Evolutionary conservation across 1,284 basidiomycete genomes (phyloP), one percentile per base, ranked within the genome.

Genomic region (Rhodotorula sp.): DNA sequence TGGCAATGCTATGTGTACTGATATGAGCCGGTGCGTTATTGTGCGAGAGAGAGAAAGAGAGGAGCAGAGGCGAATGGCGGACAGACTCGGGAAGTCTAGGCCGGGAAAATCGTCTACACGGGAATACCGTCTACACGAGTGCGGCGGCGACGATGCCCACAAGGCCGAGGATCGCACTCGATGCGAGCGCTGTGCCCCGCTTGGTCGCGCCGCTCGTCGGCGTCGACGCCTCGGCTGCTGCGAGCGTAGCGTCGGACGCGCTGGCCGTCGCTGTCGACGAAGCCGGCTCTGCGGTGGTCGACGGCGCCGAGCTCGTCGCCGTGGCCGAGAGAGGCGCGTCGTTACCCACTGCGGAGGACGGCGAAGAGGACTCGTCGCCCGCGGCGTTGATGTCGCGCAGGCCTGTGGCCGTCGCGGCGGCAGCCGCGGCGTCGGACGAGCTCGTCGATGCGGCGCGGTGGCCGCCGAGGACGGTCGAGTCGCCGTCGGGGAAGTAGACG

Each of bases 401-500:
- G 59, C 17, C 34, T 21, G 59, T 61, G 8, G 17, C 48, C 10
- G 44, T 7, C 8, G n/a, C 23, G 44, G 59, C 27, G 13, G 48
- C 0, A 7, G 58, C 7, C 8, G 45, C 25, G 13, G 27, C 59
- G 48, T 27, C 3, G 19, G 56, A 44, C 23, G 56, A 16, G 56
- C 21, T 7, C 10, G 55, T 23, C 41, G 48, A 23, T 23, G 49
- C 44, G 34, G 52, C 42, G 7, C n/a, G 8, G 14, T 4, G 8
- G 10, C 34, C 61, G 41, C 61, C 61, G 42, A 63, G 14, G 12
- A 63, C 61, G n/a, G 66, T 61, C 21, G 66, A 56, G 25, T 49
- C 44, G 17, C 61, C 61, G 52, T 63, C 49, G 13, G 61, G 61
- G 52, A 63, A 63, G 42, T 63, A 46, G n/a, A 63, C 61, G 14